Evolutionary conservation across 331 rosid species (phyloP).

Genomic region (Saraca asoca): DNA sequence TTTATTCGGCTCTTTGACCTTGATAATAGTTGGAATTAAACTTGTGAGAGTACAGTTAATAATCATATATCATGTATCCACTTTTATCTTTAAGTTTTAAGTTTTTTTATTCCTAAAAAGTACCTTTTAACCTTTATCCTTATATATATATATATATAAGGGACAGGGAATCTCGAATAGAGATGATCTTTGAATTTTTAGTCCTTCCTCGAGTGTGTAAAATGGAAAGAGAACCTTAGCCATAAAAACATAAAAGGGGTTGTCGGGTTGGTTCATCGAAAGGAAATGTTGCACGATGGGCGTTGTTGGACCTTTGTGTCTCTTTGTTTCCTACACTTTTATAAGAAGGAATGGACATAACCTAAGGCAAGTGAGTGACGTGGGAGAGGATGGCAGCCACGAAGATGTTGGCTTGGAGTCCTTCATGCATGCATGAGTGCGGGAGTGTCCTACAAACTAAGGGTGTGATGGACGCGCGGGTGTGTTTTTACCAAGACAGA

Average conservation of each 20-base stretch:
- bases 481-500: conserved; percentile 6
- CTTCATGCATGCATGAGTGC: conserved; percentile 40
- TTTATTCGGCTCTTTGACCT: too few relatives aligned
- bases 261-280: conserved; percentile 29
- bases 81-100: too few relatives aligned
- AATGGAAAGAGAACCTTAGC: too few relatives aligned
- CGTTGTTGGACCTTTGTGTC: conserved; percentile 18
- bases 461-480: conserved; percentile 40
- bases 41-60: too few relatives aligned
- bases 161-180: too few relatives aligned
- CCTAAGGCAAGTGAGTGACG: conserved; percentile 36
- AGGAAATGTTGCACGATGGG: conserved; percentile 22
- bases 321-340: conserved; percentile 21
- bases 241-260: not conserved
- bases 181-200: too few relatives aligned
- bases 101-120: too few relatives aligned
- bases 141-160: too few relatives aligned
- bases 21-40: too few relatives aligned
- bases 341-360: conserved; percentile 12
- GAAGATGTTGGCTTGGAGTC: conserved; percentile 41
- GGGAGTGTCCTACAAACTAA: conserved; percentile 25
- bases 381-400: conserved; percentile 45
- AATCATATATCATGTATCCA: too few relatives aligned
- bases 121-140: too few relatives aligned
- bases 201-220: too few relatives aligned